Evolutionary conservation across 2,329 filamentous ascomycete genomes (phyloP).

Genomic region (Colletotrichum brevisporum): DNA sequence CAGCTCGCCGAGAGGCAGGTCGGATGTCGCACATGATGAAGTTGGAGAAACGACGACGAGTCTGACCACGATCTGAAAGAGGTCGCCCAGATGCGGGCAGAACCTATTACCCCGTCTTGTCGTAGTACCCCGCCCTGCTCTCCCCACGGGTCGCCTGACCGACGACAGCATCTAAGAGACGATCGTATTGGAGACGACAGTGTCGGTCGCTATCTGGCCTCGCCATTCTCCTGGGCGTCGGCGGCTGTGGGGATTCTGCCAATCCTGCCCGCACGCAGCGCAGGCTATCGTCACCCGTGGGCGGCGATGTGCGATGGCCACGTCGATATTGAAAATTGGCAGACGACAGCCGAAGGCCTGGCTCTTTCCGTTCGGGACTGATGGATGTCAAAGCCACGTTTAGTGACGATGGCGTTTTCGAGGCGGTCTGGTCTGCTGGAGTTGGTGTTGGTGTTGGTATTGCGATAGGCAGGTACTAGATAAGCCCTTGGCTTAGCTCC

Average conservation of each 20-base stretch:
- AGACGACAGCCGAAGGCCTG: constrained; percentile 12
- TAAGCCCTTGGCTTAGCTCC: constrained; percentile 17
- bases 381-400: constrained; percentile 17
- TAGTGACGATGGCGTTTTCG: constrained; percentile 30
- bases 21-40: constrained; percentile 26
- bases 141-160: constrained; percentile 23
- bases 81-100: constrained; percentile 2
- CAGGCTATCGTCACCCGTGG: constrained; percentile 5
- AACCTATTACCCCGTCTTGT: background rate
- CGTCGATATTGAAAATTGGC: background rate
- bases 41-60: constrained; percentile 14
- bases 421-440: constrained; percentile 37
- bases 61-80: constrained; percentile 17
- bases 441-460: constrained; percentile 8
- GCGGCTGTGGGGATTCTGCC: constrained; percentile 13
- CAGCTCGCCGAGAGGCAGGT: background rate
- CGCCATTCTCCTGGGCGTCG: background rate
- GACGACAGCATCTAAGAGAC: constrained; percentile 8
- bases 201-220: background rate
- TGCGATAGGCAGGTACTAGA: background rate
- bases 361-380: constrained; percentile 6
- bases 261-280: constrained; percentile 13
- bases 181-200: background rate
- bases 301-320: constrained; percentile 7
- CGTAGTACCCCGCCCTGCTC: constrained; percentile 8